Evolutionary conservation across 345 rosid species (phyloP).

Genomic region (Eucalyptus regnans): DNA sequence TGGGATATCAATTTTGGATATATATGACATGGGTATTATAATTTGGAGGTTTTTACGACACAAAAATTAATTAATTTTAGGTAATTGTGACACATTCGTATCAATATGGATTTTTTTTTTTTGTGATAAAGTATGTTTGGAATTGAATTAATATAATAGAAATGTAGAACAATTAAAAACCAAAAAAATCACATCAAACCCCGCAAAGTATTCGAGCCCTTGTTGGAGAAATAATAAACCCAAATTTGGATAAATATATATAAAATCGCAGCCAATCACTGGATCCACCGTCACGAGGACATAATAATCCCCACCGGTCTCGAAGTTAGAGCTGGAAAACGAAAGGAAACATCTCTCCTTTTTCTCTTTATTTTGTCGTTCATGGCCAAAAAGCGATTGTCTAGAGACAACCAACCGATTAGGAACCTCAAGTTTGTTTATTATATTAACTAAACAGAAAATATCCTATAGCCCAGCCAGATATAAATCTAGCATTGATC

Average conservation of each 20-base stretch:
- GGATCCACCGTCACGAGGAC: not conserved
- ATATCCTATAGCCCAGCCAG: not conserved
- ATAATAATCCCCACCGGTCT: not conserved
- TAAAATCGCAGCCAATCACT: not conserved
- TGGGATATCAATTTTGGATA: too few relatives aligned
- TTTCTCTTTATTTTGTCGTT: not conserved
- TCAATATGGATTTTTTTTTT: not conserved
- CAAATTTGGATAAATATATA: not conserved
- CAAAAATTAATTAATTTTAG: too few relatives aligned
- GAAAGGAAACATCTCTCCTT: not conserved
- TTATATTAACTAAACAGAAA: not conserved
- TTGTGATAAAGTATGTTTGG: not conserved
- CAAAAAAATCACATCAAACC: not conserved
- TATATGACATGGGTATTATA: too few relatives aligned
- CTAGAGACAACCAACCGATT: not conserved
- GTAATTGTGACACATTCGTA: too few relatives aligned
- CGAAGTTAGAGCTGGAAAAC: not conserved
- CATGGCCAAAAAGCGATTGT: not conserved
- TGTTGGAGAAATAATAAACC: not conserved
- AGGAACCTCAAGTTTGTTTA: not conserved
- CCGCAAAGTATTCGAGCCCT: not conserved
- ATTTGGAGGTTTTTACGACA: too few relatives aligned
- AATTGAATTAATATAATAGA: not conserved
- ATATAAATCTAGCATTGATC: not conserved
- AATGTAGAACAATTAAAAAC: not conserved